Evolutionary conservation across 2,329 filamentous ascomycete species (phyloP).

Genomic region (Chaetomiaceae sp.): DNA sequence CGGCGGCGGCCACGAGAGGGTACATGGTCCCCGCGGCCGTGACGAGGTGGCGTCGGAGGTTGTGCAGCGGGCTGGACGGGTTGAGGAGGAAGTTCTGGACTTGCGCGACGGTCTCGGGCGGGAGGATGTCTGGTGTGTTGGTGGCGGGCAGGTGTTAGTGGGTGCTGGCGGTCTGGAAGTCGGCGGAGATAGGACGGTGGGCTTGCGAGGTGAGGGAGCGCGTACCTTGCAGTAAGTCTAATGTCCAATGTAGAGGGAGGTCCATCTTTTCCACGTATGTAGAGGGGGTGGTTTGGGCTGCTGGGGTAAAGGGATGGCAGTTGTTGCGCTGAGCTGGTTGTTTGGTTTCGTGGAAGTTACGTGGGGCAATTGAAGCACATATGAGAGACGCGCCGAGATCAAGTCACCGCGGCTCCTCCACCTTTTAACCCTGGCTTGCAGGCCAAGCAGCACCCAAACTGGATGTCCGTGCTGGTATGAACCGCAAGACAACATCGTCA

Average conservation of each 20-base stretch:
- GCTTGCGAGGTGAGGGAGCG: not conserved
- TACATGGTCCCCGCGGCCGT: slow-evolving; percentile 29
- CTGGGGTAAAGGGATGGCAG: no score
- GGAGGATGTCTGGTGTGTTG: slow-evolving; percentile 13
- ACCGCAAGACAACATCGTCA: no score
- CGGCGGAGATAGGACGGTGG: not conserved
- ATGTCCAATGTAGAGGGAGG: slow-evolving; percentile 11
- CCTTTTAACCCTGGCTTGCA: no score
- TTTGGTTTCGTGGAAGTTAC: not conserved
- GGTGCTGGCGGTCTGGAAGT: not conserved
- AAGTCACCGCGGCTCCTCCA: no score
- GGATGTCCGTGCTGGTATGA: no score
- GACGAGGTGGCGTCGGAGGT: slow-evolving; percentile 20
- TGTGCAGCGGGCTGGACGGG: slow-evolving; percentile 40
- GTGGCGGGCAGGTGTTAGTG: no score
- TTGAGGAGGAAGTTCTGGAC: slow-evolving; percentile 37
- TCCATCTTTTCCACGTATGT: slow-evolving; percentile 12
- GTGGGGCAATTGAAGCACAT: not conserved
- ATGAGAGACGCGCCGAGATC: no score
- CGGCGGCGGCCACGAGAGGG: slow-evolving; percentile 38
- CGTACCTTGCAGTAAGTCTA: slow-evolving; percentile 11
- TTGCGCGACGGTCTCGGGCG: not conserved
- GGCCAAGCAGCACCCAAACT: no score
- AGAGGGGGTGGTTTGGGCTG: no score
- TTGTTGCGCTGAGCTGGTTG: not conserved